Base-by-base conservation (phyloP, 1,284 basidiomycete species). In the Irpex sp. region DNA sequence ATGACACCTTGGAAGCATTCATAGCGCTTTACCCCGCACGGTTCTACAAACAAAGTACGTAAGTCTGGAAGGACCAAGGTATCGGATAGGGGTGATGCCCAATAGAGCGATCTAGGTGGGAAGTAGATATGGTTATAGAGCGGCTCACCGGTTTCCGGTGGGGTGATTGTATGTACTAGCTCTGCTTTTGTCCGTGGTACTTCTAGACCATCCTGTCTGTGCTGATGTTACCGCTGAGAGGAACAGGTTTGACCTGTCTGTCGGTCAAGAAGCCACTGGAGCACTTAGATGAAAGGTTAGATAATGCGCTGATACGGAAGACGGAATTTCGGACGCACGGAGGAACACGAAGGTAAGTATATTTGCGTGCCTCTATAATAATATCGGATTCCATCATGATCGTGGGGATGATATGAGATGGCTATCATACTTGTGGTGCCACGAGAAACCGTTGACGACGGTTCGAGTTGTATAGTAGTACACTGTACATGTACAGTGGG, bases 1-100 rank as follows among this genome's bases (percentile, higher is more conserved):
- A 57, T 62, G 55, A 50, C 61, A 61, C 35, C 50, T 50, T 50
- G 47, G 31, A 19, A 49, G 46, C 58, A 39, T 19, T 49, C 43
- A 43, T 15, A 50, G 49, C 63, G 63, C 61, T 21, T 51, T 61
- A 60, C 63, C 63, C 63, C 63, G 58, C 63, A 62, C 61, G 46
- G 37, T 59, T 46, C 61, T 65, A 58, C 47, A 61, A 58, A 37
- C 53, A 57, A 50, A 19, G 51, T 57, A 53, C 63, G 63, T 60
- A 59, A 58, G 50, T 59, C 49, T 51, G 36, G 33, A 51, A 46
- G 37, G 53, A 55, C 49, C 61, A 36, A 17, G 33, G 33, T 21
- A 55, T 37, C 35, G 56, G 55, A 61, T 61, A 61, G 61, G 61
- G 61, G 61, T 39, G 13, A 37, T 31, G 26, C 53, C 11, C 53